These are phyloP conservation scores for Colletotrichum higginsianum DNA, from an alignment of 2,329 filamentous ascomycete species.

Conservation along the genomic window DNA sequence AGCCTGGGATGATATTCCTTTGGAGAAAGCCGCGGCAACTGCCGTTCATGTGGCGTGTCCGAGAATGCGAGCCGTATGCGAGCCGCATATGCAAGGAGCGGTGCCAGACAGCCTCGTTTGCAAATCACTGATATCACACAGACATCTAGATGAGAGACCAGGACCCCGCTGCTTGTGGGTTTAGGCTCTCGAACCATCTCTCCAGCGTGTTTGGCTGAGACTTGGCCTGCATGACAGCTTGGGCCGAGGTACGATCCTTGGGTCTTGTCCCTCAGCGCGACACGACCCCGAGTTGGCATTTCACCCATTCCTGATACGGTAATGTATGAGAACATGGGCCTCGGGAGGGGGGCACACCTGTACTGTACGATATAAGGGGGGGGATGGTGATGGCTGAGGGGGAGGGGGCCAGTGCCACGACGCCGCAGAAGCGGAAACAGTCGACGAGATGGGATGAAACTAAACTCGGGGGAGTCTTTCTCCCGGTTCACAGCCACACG, in stretches of 20 bases:
- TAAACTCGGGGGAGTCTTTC: background rate
- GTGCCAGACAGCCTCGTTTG: background rate
- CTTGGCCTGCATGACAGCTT: conserved; percentile 1
- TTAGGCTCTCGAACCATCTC: conserved; percentile 3
- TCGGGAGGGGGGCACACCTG: background rate
- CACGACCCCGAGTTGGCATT: conserved; percentile 18
- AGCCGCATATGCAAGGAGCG: background rate
- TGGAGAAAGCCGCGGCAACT: conserved; percentile 32
- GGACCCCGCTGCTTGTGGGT: conserved; percentile 3
- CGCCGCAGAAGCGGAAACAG: conserved; percentile 37
- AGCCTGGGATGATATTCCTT: conserved; percentile 24
- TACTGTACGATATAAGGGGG: too few relatives aligned
- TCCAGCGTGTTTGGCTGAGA: conserved; percentile 1
- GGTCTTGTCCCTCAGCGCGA: conserved; percentile 18
- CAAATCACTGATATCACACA: background rate
- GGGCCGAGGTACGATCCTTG: conserved; percentile 21
- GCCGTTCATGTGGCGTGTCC: conserved; percentile 15
- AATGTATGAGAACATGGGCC: conserved; percentile 17
- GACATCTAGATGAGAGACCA: background rate
- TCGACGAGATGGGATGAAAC: conserved; percentile 40
- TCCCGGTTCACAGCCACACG: background rate
- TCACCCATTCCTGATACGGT: conserved; percentile 10
- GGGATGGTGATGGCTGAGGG: too few relatives aligned
- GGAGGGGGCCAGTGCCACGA: conserved; percentile 20
- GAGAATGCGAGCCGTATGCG: background rate